Conservation (phyloP, 306 rosid species). For the Medicago ruthenica region DNA sequence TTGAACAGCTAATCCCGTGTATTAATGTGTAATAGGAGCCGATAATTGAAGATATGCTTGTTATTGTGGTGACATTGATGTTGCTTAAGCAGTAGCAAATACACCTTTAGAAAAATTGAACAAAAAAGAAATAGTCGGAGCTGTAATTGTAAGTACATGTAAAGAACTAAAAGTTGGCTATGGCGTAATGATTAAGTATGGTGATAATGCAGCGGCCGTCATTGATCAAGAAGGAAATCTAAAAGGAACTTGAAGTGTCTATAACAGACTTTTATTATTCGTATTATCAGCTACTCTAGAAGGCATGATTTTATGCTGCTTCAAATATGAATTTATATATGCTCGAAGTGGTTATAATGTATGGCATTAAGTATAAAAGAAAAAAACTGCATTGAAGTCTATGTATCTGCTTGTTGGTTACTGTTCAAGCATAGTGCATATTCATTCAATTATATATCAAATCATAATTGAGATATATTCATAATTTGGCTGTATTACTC, state of each 20-base stretch:
- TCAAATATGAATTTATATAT: background rate
- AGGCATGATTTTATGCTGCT: background rate
- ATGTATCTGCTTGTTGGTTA: background rate
- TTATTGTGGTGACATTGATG: background rate
- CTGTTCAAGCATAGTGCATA: slow-evolving; percentile 9
- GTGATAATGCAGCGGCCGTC: background rate
- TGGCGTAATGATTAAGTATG: background rate
- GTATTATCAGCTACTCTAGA: background rate
- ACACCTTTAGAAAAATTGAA: background rate
- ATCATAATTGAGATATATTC: slow-evolving; percentile 1
- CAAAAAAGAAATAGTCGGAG: background rate
- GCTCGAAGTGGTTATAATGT: background rate
- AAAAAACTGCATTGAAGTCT: background rate
- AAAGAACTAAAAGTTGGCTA: background rate
- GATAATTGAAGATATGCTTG: background rate
- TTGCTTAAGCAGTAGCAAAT: background rate
- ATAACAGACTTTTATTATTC: background rate
- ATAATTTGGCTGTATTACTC: slow-evolving; percentile 40
- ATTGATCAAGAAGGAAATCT: background rate
- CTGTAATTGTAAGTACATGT: background rate
- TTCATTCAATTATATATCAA: slow-evolving; percentile 13
- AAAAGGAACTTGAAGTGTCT: background rate
- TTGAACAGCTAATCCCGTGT: background rate
- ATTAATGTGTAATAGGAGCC: background rate
- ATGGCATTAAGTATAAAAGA: background rate